These are phyloP conservation scores for Lentinus tigrinus DNA, from an alignment of 768 basidiomycete genomes.

Conservation along the genomic window DNA sequence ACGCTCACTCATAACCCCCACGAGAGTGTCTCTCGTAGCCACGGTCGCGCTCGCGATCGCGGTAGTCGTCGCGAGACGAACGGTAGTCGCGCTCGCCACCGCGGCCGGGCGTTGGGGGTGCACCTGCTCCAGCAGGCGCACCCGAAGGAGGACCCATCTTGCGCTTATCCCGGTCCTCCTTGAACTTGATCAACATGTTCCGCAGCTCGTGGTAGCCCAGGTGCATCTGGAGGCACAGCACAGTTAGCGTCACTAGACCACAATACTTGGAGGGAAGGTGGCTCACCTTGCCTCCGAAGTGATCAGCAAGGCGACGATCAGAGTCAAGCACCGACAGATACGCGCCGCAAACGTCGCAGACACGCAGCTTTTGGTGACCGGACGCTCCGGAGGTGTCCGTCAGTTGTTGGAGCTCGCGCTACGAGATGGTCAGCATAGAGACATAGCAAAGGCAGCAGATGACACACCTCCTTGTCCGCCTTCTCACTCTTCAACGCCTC, in stretches of 20 bases:
- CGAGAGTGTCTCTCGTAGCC: conserved; percentile 68
- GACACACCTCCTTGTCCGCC: conserved; percentile 84
- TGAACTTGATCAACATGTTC: conserved; percentile 88
- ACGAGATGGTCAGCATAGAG: not conserved
- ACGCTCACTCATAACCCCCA: conserved; percentile 57
- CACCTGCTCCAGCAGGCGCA: conserved; percentile 35
- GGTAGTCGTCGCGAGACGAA: conserved; percentile 58
- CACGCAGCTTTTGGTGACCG: conserved; percentile 98
- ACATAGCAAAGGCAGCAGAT: not conserved
- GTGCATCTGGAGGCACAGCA: conserved; percentile 72
- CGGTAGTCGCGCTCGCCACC: conserved; percentile 53
- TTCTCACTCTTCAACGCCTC: conserved; percentile 98
- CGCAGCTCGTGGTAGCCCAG: conserved; percentile 97
- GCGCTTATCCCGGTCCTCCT: conserved; percentile 83
- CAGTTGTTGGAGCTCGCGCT: conserved; percentile 93
- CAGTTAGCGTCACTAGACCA: not conserved
- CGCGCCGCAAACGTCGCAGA: conserved; percentile 99
- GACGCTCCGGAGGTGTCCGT: conserved; percentile 98
- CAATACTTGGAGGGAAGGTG: not conserved
- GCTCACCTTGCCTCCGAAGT: conserved; percentile 97
- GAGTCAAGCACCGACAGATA: conserved; percentile 98
- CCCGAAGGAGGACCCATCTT: conserved; percentile 47
- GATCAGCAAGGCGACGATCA: conserved; percentile 96
- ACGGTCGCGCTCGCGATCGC: conserved; percentile 62
- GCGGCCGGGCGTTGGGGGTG: conserved; percentile 33